Conservation (phyloP, 2,329 filamentous ascomycete genomes). For the Arthrobotrys sphaeroides region DNA sequence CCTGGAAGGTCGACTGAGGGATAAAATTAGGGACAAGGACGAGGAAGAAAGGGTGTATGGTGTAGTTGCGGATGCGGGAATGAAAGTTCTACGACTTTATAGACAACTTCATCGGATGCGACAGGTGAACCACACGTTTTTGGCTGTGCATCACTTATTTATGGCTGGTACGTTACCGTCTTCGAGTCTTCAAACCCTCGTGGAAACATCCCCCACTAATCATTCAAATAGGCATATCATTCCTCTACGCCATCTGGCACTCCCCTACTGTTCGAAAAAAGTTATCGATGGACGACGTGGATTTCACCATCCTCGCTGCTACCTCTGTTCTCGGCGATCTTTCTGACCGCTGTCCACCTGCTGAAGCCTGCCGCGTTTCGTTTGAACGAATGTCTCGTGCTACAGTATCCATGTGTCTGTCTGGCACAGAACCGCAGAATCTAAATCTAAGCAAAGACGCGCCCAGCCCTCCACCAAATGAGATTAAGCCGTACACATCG, state of each 20-base stretch:
- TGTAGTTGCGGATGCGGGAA: slow-evolving; percentile 93
- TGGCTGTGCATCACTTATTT: slow-evolving; percentile 95
- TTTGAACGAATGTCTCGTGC: slow-evolving; percentile 95
- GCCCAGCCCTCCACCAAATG: slow-evolving; percentile 39
- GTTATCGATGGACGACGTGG: slow-evolving; percentile 92
- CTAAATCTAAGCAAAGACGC: slow-evolving; percentile 57
- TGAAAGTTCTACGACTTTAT: slow-evolving; percentile 90
- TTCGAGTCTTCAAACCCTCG: not conserved
- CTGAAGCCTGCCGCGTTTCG: slow-evolving; percentile 91
- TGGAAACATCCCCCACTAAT: not conserved
- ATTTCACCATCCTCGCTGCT: slow-evolving; percentile 91
- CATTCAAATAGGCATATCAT: slow-evolving; percentile 75
- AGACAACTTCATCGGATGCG: slow-evolving; percentile 86
- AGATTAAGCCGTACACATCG: slow-evolving; percentile 41
- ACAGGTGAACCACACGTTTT: slow-evolving; percentile 93
- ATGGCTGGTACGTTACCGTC: slow-evolving; percentile 76
- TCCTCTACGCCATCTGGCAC: slow-evolving; percentile 97
- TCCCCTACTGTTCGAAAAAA: slow-evolving; percentile 86
- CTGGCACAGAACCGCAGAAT: slow-evolving; percentile 59
- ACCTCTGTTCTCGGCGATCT: slow-evolving; percentile 92
- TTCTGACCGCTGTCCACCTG: slow-evolving; percentile 92
- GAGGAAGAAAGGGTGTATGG: slow-evolving; percentile 92
- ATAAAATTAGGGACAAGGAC: slow-evolving; percentile 58
- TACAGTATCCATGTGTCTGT: slow-evolving; percentile 92
- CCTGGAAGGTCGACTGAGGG: slow-evolving; percentile 8